These are phyloP conservation scores for Oxyria digyna DNA, from an alignment of 148 eudicot species.

Conservation along the genomic window DNA sequence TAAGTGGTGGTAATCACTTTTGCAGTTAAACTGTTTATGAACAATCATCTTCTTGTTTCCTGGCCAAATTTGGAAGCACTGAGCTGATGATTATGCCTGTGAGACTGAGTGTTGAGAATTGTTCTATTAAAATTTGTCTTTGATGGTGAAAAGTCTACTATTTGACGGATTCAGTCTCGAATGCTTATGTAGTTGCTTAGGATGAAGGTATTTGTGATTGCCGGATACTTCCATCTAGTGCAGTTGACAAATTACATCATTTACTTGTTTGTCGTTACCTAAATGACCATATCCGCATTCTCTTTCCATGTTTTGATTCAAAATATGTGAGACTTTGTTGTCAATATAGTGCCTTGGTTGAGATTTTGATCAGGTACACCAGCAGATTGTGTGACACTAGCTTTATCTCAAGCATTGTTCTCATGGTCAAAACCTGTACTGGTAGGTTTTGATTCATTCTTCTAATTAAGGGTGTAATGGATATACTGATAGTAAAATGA, in stretches of 20 bases:
- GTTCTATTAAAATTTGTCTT: background rate
- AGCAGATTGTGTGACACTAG: slow-evolving; percentile 92
- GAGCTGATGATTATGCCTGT: no score
- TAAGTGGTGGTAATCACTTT: slow-evolving; percentile 40
- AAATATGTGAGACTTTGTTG: background rate
- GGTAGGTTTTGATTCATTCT: slow-evolving; percentile 36
- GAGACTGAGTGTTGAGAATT: no score
- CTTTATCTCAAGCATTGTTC: slow-evolving; percentile 78
- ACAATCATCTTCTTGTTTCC: background rate
- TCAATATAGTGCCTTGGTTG: slow-evolving; percentile 7
- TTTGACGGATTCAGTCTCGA: background rate
- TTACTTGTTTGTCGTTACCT: background rate
- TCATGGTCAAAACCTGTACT: slow-evolving; percentile 84
- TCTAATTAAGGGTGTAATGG: background rate
- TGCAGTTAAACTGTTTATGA: background rate
- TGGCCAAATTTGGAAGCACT: background rate
- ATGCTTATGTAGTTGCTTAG: background rate
- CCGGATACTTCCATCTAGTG: background rate
- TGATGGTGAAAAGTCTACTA: background rate
- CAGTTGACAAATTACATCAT: background rate
- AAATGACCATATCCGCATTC: background rate
- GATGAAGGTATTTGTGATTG: background rate
- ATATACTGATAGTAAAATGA: background rate
- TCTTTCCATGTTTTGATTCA: background rate
- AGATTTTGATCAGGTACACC: slow-evolving; percentile 63